phyloP scores from a whole-genome alignment of 139 green algal species.

The Chlamydomonas schloesseri region DNA sequence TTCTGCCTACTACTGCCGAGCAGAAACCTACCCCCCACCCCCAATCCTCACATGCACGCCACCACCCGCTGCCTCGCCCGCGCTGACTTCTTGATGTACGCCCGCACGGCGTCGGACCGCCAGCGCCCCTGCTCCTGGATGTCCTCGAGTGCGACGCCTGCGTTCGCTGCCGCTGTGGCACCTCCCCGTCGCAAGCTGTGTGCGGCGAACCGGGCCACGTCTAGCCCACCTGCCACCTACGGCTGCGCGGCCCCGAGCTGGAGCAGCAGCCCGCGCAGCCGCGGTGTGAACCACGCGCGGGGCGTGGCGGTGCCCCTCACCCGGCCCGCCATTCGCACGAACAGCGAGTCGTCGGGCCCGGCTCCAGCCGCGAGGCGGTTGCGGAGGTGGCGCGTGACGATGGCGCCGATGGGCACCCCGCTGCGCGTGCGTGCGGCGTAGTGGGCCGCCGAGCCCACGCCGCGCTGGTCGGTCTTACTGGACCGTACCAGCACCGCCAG shows the following conservation, averaged over 20 bases:
- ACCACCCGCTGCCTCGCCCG: no score
- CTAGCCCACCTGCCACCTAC: not conserved
- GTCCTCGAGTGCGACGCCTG: not conserved
- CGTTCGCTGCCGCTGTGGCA: not conserved
- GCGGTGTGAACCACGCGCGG: not conserved
- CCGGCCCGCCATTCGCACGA: not conserved
- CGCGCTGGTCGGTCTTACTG: no score
- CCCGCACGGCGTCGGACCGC: no score
- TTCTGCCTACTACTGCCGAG: no score
- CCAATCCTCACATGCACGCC: no score
- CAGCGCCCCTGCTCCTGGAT: no score
- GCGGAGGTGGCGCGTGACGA: not conserved
- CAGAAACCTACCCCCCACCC: no score
- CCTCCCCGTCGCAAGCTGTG: not conserved
- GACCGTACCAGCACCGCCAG: no score
- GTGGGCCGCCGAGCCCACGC: not conserved
- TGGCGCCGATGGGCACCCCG: not conserved
- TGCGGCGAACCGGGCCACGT: not conserved
- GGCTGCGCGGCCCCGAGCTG: no score
- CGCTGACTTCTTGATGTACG: no score
- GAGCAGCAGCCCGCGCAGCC: not conserved
- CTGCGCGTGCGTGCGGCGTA: not conserved
- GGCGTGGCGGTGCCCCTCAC: no score
- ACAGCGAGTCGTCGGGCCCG: not conserved
- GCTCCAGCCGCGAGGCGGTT: no score